phyloP scores from a whole-genome alignment of 305 asterid genomes.

The Rubia occidens region DNA sequence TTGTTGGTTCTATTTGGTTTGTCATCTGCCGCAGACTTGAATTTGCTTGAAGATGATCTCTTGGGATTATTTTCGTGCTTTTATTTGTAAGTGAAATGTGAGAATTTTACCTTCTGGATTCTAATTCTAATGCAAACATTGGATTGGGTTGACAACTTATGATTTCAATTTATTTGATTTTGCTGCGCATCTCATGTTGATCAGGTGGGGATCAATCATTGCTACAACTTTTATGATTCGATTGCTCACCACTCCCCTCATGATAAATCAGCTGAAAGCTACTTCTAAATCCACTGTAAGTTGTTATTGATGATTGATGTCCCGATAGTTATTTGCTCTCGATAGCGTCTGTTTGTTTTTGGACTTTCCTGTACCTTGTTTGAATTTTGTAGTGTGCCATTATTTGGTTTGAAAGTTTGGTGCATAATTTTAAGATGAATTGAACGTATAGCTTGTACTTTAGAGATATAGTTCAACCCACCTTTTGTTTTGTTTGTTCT shows the following conservation, averaged over 20 bases:
- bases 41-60: too few species aligned
- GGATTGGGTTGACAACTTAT: not conserved
- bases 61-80: not conserved
- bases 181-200: conserved; percentile 13
- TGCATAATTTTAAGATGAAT: not conserved
- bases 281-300: conserved; percentile 70
- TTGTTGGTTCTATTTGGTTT: too few species aligned
- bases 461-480: too few species aligned
- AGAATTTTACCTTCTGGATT: not conserved
- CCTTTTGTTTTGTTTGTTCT: not conserved
- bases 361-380: conserved; percentile 5
- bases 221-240: conserved; percentile 62
- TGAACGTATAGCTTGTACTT: not conserved
- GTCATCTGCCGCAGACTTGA: too few species aligned
- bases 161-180: not conserved
- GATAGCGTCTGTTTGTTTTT: conserved; percentile 2
- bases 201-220: conserved; percentile 84
- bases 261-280: conserved; percentile 64
- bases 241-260: conserved; percentile 46
- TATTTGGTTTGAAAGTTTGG: not conserved
- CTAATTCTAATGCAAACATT: not conserved
- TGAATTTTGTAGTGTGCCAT: not conserved
- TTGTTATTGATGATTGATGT: not conserved
- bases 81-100: not conserved
- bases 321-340: conserved; percentile 15